Evolutionary conservation across 257 asterid species (phyloP).

Genomic region (Solanum chmielewskii): DNA sequence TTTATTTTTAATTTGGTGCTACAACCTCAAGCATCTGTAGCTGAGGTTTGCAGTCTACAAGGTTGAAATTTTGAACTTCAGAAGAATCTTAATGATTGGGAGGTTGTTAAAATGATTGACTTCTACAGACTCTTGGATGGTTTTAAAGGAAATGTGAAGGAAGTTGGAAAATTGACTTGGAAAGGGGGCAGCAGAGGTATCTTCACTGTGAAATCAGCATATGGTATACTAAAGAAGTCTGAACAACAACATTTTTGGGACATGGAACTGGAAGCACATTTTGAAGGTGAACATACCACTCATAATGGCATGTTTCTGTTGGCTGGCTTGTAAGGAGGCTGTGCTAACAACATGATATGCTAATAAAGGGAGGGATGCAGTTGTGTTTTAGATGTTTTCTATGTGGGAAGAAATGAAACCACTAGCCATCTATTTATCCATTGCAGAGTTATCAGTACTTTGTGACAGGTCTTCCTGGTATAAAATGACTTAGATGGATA

Average conservation of each 20-base stretch:
- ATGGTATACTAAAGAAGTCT: not conserved
- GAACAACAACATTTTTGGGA: not conserved
- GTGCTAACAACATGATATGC: not conserved
- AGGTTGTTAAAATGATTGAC: not conserved
- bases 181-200: not conserved
- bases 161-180: not conserved
- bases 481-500: not conserved
- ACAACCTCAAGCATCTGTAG: not conserved
- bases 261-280: not conserved
- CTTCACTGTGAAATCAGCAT: not conserved
- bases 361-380: not conserved
- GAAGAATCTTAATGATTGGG: not conserved
- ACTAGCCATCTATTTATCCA: not conserved
- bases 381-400: not conserved
- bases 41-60: not conserved
- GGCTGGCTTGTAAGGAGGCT: not conserved
- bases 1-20: not conserved
- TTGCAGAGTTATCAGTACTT: not conserved
- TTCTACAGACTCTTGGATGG: not conserved
- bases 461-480: not conserved
- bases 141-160: not conserved
- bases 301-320: not conserved
- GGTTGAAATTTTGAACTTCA: not conserved
- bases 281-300: not conserved
- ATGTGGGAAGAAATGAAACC: not conserved